phyloP scores from a whole-genome alignment of 805 yeast genomes.

The Hermanozyma aechmeae region DNA sequence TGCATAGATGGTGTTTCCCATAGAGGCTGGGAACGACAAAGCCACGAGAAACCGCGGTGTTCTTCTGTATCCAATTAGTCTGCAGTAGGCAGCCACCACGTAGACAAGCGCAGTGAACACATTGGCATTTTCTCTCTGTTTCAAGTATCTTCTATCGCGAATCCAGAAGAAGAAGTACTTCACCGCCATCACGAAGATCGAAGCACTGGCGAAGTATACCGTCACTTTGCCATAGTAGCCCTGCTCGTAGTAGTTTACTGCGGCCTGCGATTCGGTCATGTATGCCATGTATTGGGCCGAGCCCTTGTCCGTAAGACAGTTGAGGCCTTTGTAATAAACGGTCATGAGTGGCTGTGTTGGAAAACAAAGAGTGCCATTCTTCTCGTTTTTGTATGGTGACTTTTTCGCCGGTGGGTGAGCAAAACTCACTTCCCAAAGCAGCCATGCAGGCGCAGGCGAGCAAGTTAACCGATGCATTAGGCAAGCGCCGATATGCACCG shows the following conservation, averaged over 20 bases:
- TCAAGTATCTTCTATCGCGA: slow-evolving; percentile 16
- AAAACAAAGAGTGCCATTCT: too few relatives aligned
- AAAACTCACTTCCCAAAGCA: too few relatives aligned
- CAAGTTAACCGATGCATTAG: too few relatives aligned
- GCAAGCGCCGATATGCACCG: too few relatives aligned
- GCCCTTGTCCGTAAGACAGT: slow-evolving; percentile 26
- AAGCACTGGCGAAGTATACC: slow-evolving; percentile 30
- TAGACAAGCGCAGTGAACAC: slow-evolving; percentile 15
- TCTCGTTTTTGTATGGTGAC: too few relatives aligned
- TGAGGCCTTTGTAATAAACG: slow-evolving; percentile 24
- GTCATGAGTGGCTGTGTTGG: too few relatives aligned
- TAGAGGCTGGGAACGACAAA: slow-evolving; percentile 23
- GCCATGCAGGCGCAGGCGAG: too few relatives aligned
- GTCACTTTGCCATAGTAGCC: slow-evolving; percentile 27
- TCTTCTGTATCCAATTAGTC: slow-evolving; percentile 26
- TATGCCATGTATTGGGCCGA: slow-evolving; percentile 13
- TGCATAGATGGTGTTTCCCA: slow-evolving; percentile 30
- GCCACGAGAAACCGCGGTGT: slow-evolving; percentile 1
- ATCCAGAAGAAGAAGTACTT: slow-evolving; percentile 21
- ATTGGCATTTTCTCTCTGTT: slow-evolving; percentile 3
- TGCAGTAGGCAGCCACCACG: slow-evolving; percentile 21
- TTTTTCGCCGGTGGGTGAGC: too few relatives aligned
- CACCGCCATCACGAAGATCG: slow-evolving; percentile 21
- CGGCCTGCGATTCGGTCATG: slow-evolving; percentile 18
- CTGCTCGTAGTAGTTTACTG: slow-evolving; percentile 18